phyloP scores from a whole-genome alignment of 768 basidiomycete genomes.

The Leccinum pellstonianum region DNA sequence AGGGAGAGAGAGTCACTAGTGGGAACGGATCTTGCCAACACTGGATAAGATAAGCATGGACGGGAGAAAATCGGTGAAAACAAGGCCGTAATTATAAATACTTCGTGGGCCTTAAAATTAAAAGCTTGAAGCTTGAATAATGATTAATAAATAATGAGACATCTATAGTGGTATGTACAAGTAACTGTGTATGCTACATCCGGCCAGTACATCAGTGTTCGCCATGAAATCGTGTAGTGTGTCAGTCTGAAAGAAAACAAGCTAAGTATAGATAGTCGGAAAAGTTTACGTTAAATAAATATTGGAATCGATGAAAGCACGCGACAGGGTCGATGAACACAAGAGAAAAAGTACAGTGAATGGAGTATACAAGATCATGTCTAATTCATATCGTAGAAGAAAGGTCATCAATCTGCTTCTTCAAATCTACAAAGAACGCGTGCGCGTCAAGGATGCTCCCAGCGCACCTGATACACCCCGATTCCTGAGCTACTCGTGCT shows the following conservation, averaged over 20 bases:
- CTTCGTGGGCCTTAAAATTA: not conserved
- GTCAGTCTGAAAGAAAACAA: not conserved
- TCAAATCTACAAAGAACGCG: slow-evolving; percentile 53
- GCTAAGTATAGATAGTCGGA: too few species aligned
- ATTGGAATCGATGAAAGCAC: not conserved
- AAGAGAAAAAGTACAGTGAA: not conserved
- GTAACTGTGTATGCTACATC: slow-evolving; percentile 3
- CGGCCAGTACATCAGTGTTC: not conserved
- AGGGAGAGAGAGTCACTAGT: not conserved
- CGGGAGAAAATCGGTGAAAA: not conserved
- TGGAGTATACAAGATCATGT: not conserved
- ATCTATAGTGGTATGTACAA: not conserved
- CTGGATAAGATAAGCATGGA: slow-evolving; percentile 2
- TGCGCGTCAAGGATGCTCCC: slow-evolving; percentile 65
- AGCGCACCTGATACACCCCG: slow-evolving; percentile 62
- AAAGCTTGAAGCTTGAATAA: not conserved
- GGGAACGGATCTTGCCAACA: slow-evolving; percentile 20
- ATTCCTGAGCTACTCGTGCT: slow-evolving; percentile 45
- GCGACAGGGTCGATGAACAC: not conserved
- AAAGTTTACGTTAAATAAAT: not conserved
- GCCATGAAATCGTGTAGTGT: not conserved
- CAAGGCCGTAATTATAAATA: not conserved
- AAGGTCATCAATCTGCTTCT: slow-evolving; percentile 54
- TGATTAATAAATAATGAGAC: not conserved
- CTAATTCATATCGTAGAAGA: slow-evolving; percentile 41